Evolutionary conservation across 129 eudicot species (phyloP).

Genomic region (Sambucus nigra): DNA sequence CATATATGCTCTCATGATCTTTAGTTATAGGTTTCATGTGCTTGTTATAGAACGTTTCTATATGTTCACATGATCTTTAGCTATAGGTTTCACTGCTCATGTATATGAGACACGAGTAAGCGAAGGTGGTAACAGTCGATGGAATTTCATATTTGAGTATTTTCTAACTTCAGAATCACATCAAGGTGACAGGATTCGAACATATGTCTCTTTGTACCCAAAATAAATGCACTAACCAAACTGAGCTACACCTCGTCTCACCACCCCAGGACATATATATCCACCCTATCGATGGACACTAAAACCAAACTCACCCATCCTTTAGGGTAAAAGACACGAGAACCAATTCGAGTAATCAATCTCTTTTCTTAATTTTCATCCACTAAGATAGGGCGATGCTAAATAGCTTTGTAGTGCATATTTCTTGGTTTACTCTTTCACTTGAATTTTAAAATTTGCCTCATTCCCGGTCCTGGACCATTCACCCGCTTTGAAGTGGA

Average conservation of each 20-base stretch:
- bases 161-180: not conserved
- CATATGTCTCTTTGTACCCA: not conserved
- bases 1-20: not conserved
- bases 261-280: constrained; percentile 18
- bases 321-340: constrained; percentile 10
- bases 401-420: not conserved
- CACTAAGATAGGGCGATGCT: constrained; percentile 7
- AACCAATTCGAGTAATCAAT: constrained; percentile 11
- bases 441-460: too few relatives aligned
- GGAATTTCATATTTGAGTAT: not conserved
- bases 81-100: too few relatives aligned
- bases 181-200: not conserved
- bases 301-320: constrained; percentile 9
- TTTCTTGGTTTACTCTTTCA: too few relatives aligned
- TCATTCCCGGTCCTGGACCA: too few relatives aligned
- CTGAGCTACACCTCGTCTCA: constrained; percentile 17
- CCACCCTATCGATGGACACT: constrained; percentile 10
- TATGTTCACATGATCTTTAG: too few relatives aligned
- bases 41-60: not conserved
- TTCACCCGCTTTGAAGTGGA: too few relatives aligned
- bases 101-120: not conserved
- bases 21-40: not conserved
- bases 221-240: constrained; percentile 7
- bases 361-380: constrained; percentile 1
- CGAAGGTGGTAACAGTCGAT: not conserved